Evolutionary conservation across 768 basidiomycete genomes (phyloP), one percentile per base, ranked within the genome.

Genomic region (Cystofilobasidium bisporidii): DNA sequence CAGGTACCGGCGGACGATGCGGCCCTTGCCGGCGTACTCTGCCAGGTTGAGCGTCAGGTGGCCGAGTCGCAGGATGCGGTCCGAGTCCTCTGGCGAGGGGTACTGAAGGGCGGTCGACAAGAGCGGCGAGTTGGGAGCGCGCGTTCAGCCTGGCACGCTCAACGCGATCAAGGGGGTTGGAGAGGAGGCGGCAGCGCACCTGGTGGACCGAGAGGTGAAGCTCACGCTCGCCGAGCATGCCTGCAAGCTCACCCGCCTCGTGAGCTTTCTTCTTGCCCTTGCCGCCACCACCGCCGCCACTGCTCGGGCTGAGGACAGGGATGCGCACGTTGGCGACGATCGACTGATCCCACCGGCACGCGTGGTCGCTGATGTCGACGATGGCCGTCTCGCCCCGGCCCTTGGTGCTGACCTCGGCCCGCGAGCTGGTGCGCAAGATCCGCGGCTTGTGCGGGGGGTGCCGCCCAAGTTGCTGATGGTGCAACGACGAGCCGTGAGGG

Each of bases 201-300:
- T 82, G 81, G 76, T 85, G 81, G 40, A 88, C 82, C 30, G 83
- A 80, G 4, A 90, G 79, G 76, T 86, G 88, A 67, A 88, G 81
- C 15, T 83, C 82, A 72, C 80, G 83, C n/a, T 81, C 81, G 48
- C 82, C 77, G 4, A 90, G 78, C 48, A 78, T 78, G 32, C 70
- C 72, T 28, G 30, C 9, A 0, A 22, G 38, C 53, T 64, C 53
- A 2, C 38, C 32, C 47, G 22, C 53, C 14, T 55, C 28, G 14
- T 32, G 2, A 3, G 24, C 48, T 4, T 76, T 76, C 58, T 83
- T 80, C 38, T 53, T 47, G 30, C 36, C 50, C 45, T 53, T 47
- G 38, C 43, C 26, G 43, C 24, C 6, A 17, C 36, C 64, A 9
- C 32, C n/a, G 48, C 53, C 26, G 28, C 62, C 26, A 9, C 62